phyloP scores from a whole-genome alignment of 78 protist genomes.

The Creolimax fragrantissima region DNA sequence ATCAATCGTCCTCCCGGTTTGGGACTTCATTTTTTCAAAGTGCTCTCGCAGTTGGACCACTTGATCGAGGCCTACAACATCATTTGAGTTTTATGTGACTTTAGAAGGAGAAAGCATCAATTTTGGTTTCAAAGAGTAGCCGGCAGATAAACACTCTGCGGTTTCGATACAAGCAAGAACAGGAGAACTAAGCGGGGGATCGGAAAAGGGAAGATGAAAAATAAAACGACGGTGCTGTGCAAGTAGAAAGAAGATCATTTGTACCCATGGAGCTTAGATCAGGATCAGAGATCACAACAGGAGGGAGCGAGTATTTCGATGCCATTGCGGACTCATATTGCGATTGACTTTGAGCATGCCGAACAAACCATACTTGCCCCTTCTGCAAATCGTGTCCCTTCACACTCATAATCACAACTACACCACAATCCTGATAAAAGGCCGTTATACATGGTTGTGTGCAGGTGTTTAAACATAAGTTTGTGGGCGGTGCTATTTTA shows the following conservation, averaged over 20 bases:
- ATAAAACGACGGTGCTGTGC: not conserved
- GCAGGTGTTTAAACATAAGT: too few species aligned
- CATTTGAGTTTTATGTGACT: not conserved
- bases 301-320: not conserved
- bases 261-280: not conserved
- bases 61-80: not conserved
- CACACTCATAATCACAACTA: not conserved
- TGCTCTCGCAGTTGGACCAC: not conserved
- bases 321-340: not conserved
- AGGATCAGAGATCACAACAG: not conserved
- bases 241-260: not conserved
- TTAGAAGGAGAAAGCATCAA: not conserved
- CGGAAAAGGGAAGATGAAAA: not conserved
- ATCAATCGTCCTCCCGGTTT: not conserved
- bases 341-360: not conserved
- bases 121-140: not conserved
- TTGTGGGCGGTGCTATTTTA: too few species aligned
- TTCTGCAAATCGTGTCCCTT: not conserved
- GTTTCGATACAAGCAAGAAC: not conserved
- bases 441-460: too few species aligned
- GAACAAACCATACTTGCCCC: not conserved
- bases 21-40: not conserved
- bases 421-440: too few species aligned
- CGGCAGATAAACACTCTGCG: not conserved
- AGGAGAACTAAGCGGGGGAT: not conserved